Base-by-base conservation (phyloP, 2,329 filamentous ascomycete species). In the Scedosporium boydii region DNA sequence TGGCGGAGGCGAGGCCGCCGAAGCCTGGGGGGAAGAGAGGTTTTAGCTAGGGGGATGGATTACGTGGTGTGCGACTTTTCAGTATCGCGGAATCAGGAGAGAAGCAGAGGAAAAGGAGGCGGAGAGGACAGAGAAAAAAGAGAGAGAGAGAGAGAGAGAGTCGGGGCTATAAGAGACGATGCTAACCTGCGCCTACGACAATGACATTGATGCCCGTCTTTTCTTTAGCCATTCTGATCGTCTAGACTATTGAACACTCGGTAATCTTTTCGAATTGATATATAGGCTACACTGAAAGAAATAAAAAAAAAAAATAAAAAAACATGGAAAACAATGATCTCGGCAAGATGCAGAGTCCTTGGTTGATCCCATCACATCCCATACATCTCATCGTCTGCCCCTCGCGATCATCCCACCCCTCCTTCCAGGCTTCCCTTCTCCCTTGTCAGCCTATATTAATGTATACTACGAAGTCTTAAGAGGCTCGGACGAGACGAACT, bases 1-100 rank as follows among this genome's bases (percentile, higher is more conserved):
- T 84, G 51, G 84, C 84, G 18, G 84, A 82, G 6, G 83, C 82
- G 29, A 87, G 76, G 16, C 85, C 85, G 44, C 82, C 85, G 64
- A 87, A 87, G 21, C 84, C 85, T 73, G 18, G 41, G 38, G 7
- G 9, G 29, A 10, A 38, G 10, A 38, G 9, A 38, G 10, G 34
- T 9, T 12, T 38, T 38, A 3, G 34, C 12, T 12, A 38, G 34
- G 34, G 29, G 29, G 4, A 7, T 34, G 29, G 29, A 10, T 10
- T 34, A 34, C 29, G 3, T 34, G 29, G 29, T 10, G 9, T 10
- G 23, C 23, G 23, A 23, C 23, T 23, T 23, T 23, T 21, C 7
- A 6, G 6, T 29, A 29, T 29, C 27, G 27, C 6, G 27, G 29
- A 34, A 34, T 34, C 10, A 1, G 29, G 1, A 7, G 7, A 7